These are phyloP conservation scores for Fraxinus excelsior DNA, from an alignment of 257 asterid species.

Conservation along the genomic window DNA sequence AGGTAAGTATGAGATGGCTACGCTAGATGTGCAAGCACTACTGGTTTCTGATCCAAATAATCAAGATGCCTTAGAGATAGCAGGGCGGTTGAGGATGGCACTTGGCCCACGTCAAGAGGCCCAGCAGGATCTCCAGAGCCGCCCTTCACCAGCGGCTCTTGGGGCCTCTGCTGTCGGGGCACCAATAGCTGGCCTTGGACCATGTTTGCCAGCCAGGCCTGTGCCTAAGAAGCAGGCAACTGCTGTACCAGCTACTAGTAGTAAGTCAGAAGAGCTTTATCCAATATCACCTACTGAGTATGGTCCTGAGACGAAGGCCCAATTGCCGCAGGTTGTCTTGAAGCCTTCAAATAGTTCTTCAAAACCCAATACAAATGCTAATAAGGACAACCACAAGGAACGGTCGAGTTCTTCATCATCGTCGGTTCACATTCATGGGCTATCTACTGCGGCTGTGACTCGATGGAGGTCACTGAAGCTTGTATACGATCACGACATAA, in stretches of 20 bases:
- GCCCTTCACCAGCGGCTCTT: slow-evolving; percentile 97
- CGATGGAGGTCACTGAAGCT: slow-evolving; percentile 78
- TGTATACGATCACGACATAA: slow-evolving; percentile 89
- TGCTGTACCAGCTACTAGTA: slow-evolving; percentile 34
- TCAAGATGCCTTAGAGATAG: slow-evolving; percentile 74
- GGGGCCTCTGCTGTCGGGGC: slow-evolving; percentile 99
- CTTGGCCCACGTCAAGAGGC: slow-evolving; percentile 77
- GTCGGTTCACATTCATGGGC: slow-evolving; percentile 24
- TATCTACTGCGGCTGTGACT: slow-evolving; percentile 32
- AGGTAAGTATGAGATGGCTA: slow-evolving; percentile 79
- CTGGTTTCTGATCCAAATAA: slow-evolving; percentile 68
- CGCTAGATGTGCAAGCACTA: slow-evolving; percentile 74
- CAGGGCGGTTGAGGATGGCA: slow-evolving; percentile 63
- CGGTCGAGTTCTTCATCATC: slow-evolving; percentile 19
- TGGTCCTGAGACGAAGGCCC: slow-evolving; percentile 56
- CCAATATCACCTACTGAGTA: slow-evolving; percentile 44
- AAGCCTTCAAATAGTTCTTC: slow-evolving; percentile 66
- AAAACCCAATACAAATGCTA: slow-evolving; percentile 33
- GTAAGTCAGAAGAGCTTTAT: slow-evolving; percentile 55
- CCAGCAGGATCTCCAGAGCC: slow-evolving; percentile 95
- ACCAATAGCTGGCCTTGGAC: slow-evolving; percentile 86
- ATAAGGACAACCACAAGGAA: slow-evolving; percentile 48
- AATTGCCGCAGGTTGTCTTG: slow-evolving; percentile 65
- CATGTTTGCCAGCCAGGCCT: slow-evolving; percentile 89
- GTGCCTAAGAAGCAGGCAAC: slow-evolving; percentile 60